Percentiles rank a stretch among this genome's conserved stretches.
phyloP scores from a whole-genome alignment of 257 asterid genomes.

The Gentiana dahurica region DNA sequence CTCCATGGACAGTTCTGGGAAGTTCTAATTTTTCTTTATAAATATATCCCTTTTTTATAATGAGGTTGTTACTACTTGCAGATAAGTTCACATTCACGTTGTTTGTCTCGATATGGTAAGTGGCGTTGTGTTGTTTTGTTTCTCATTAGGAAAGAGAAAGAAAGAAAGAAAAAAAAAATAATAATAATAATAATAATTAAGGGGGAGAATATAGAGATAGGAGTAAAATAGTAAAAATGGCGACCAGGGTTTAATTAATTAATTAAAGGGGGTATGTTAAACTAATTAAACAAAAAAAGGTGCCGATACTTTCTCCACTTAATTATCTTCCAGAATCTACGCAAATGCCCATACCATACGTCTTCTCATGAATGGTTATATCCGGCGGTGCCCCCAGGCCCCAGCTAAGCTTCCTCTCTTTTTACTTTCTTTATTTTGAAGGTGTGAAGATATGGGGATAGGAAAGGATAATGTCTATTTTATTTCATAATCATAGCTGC shows the following conservation, averaged over 20 bases:
- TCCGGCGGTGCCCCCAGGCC: constrained; percentile 44
- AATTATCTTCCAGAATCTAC: constrained; percentile 40
- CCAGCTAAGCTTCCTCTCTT: constrained; percentile 6
- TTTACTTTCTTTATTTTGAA: not conserved
- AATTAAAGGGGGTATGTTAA: constrained; percentile 7
- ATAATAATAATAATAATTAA: not conserved
- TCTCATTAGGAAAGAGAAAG: constrained; percentile 28
- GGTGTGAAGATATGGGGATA: too few relatives aligned
- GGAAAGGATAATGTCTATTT: not conserved
- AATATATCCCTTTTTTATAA: not conserved
- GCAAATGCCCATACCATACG: constrained; percentile 47
- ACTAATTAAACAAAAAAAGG: constrained; percentile 34
- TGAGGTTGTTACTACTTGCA: constrained; percentile 6
- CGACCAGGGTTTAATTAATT: not conserved
- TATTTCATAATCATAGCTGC: constrained; percentile 12
- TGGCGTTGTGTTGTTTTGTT: constrained; percentile 6
- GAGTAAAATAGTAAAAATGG: not conserved
- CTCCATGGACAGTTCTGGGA: constrained; percentile 16
- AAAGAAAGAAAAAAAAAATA: not conserved
- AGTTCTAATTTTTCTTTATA: constrained; percentile 11
- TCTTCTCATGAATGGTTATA: constrained; percentile 42
- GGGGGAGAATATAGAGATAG: too few relatives aligned
- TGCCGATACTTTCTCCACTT: constrained; percentile 44
- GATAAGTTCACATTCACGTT: constrained; percentile 52
- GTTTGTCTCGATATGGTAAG: not conserved